phyloP scores from a whole-genome alignment of 305 asterid genomes.

The Plantago coronopus region DNA sequence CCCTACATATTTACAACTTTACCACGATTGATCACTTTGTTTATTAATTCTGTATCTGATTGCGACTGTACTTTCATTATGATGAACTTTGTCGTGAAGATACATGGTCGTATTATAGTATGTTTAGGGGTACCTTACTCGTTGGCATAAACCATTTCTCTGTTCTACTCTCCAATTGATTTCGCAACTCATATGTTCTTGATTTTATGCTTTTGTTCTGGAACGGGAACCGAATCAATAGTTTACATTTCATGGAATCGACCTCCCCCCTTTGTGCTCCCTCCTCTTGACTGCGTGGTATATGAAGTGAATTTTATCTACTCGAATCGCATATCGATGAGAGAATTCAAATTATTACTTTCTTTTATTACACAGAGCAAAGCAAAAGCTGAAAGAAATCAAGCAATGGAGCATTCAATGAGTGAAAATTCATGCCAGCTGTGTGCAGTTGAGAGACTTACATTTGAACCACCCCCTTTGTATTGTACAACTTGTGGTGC shows the following conservation, averaged over 20 bases:
- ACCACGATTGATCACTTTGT: conserved; percentile 10
- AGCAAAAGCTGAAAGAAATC: conserved; percentile 91
- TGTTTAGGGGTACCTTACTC: background rate
- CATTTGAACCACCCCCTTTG: conserved; percentile 86
- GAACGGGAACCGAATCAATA: conserved; percentile 11
- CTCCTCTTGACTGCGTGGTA: conserved; percentile 15
- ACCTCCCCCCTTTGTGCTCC: conserved; percentile 16
- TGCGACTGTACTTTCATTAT: no score
- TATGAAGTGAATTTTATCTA: conserved; percentile 16
- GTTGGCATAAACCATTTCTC: conserved; percentile 8
- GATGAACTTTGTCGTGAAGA: background rate
- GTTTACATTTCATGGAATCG: conserved; percentile 15
- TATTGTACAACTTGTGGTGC: conserved; percentile 95
- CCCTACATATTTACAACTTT: no score
- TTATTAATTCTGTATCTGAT: conserved; percentile 8
- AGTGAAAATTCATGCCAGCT: conserved; percentile 93
- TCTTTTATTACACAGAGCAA: conserved; percentile 59
- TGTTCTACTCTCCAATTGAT: conserved; percentile 14
- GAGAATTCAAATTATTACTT: conserved; percentile 20
- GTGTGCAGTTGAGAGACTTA: conserved; percentile 95
- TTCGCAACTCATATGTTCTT: background rate
- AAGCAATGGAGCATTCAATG: conserved; percentile 89
- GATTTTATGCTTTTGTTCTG: conserved; percentile 13
- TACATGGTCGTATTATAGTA: background rate
- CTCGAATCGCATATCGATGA: conserved; percentile 11